phyloP scores from a whole-genome alignment of 2,329 filamentous ascomycete genomes.

The Alternaria infectoria region DNA sequence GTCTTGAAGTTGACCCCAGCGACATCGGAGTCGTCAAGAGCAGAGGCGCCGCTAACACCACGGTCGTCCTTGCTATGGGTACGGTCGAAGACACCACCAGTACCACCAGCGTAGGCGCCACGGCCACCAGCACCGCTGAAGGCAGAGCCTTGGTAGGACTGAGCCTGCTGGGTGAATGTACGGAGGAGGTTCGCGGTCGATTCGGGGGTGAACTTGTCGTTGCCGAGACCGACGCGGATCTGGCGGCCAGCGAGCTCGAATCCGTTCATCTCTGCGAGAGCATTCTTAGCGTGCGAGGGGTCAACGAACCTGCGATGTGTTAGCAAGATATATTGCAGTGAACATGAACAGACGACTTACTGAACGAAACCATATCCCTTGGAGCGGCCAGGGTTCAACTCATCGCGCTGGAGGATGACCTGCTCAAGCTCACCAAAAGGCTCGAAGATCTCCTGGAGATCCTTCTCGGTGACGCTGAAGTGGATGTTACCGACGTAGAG shows the following conservation, averaged over 20 bases:
- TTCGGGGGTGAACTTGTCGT: slow-evolving; percentile 99
- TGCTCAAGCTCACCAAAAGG: slow-evolving; percentile 98
- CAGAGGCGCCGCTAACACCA: slow-evolving; percentile 84
- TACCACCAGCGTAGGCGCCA: slow-evolving; percentile 78
- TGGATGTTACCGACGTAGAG: slow-evolving; percentile 99
- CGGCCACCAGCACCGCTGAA: slow-evolving; percentile 91
- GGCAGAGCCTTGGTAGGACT: slow-evolving; percentile 81
- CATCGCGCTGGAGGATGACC: slow-evolving; percentile 96
- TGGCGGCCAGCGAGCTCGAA: slow-evolving; percentile 97
- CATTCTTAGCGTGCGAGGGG: slow-evolving; percentile 88
- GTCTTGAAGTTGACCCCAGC: slow-evolving; percentile 99
- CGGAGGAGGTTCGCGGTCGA: slow-evolving; percentile 91
- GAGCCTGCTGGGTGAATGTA: slow-evolving; percentile 74
- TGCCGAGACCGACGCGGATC: slow-evolving; percentile 97
- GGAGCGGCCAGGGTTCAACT: slow-evolving; percentile 62
- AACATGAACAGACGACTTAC: slow-evolving; percentile 63
- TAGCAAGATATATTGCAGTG: slow-evolving; percentile 12
- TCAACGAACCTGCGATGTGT: slow-evolving; percentile 79
- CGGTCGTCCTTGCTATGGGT: slow-evolving; percentile 90
- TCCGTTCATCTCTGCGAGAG: slow-evolving; percentile 98
- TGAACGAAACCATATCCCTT: slow-evolving; percentile 98
- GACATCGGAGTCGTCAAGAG: slow-evolving; percentile 96
- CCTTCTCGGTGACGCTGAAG: slow-evolving; percentile 97
- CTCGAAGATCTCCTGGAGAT: slow-evolving; percentile 95
- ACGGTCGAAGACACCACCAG: slow-evolving; percentile 80